phyloP scores from a whole-genome alignment of 2,329 filamentous ascomycete genomes.

The Trichophyton rubrum region DNA sequence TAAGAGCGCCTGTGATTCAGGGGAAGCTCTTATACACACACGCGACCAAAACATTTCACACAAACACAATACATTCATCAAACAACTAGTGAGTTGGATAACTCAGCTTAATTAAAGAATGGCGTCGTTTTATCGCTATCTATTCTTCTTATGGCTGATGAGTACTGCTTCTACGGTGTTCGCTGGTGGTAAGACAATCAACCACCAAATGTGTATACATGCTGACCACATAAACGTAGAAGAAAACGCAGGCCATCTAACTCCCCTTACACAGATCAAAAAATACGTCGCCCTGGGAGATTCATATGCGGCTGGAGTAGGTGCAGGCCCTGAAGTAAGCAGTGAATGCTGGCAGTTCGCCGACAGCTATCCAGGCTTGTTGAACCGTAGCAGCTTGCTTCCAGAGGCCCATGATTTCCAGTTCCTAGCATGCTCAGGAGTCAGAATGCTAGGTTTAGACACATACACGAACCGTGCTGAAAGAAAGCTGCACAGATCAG shows the following conservation, averaged over 20 bases:
- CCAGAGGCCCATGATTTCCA: conserved; percentile 13
- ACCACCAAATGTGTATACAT: background rate
- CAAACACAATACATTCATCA: background rate
- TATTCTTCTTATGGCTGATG: background rate
- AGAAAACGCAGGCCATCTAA: background rate
- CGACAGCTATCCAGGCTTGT: conserved; percentile 18
- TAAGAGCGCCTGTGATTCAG: background rate
- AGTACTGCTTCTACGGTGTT: background rate
- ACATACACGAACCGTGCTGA: conserved; percentile 7
- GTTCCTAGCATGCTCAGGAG: conserved; percentile 18
- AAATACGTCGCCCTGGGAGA: conserved; percentile 19
- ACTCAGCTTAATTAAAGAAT: background rate
- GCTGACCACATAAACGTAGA: background rate
- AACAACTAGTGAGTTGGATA: background rate
- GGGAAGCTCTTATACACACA: background rate
- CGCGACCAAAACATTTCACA: background rate
- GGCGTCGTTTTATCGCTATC: background rate
- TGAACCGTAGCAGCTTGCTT: conserved; percentile 12
- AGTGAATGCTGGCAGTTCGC: conserved; percentile 16
- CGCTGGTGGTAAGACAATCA: background rate
- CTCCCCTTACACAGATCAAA: background rate
- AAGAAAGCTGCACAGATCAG: conserved; percentile 5
- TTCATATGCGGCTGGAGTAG: conserved; percentile 19
- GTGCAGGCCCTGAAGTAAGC: conserved; percentile 15
- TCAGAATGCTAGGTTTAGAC: conserved; percentile 15